phyloP scores from a whole-genome alignment of 306 rosid species.

The Cajanus cajan region DNA sequence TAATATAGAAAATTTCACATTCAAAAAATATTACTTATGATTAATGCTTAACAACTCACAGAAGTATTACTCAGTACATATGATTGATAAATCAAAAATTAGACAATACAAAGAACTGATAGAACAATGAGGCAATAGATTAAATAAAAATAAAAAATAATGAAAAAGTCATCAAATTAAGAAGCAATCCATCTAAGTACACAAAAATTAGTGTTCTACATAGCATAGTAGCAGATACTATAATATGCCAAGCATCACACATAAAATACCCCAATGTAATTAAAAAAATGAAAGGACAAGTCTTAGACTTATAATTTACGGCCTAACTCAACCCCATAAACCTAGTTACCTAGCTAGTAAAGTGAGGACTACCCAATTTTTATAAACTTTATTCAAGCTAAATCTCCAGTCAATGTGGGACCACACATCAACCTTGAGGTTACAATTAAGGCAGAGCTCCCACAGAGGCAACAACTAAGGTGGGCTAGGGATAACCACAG shows the following conservation, averaged over 20 bases:
- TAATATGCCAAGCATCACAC: conserved; percentile 23
- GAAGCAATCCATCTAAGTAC: conserved; percentile 11
- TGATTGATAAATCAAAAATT: conserved; percentile 20
- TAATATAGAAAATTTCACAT: background rate
- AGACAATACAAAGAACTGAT: background rate
- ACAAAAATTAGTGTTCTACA: background rate
- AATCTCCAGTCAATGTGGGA: too few species aligned
- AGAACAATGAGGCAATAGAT: conserved; percentile 10
- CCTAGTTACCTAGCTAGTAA: too few species aligned
- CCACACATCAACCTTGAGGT: too few species aligned
- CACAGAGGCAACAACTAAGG: too few species aligned
- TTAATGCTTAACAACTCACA: background rate
- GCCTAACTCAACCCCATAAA: too few species aligned
- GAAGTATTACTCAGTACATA: conserved; percentile 4
- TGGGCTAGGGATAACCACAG: too few species aligned
- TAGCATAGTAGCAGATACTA: conserved; percentile 1
- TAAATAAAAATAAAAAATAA: too few species aligned
- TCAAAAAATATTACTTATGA: conserved; percentile 11
- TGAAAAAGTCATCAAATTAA: background rate
- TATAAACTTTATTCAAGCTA: too few species aligned
- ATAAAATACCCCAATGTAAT: background rate
- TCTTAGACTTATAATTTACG: too few species aligned
- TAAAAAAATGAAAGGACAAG: background rate
- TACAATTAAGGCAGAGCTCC: too few species aligned
- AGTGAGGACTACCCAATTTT: too few species aligned